Evolutionary conservation across 177 flowering plant species (phyloP), one percentile per base, ranked within the genome.

Genomic region (Vitis hybrid): DNA sequence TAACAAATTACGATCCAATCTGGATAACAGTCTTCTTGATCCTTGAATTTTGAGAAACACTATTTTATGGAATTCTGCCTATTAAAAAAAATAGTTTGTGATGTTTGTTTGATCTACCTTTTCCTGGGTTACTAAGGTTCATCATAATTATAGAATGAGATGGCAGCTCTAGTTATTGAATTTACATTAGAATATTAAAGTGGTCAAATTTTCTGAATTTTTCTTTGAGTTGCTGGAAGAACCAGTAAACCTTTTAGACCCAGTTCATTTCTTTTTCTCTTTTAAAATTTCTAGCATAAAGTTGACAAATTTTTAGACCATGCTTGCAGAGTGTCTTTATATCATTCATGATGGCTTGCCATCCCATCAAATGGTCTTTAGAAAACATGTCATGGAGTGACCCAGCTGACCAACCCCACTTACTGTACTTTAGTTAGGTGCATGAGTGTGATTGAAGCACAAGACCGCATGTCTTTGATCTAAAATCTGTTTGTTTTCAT

Each of bases 401-500:
- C 49, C 52, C 14, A 39, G 20, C 72, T 52, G 31, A 57, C 26
- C 60, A 55, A 26, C 55, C 68, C 68, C 48, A 63, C 68, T 16
- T 62, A 19, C 52, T 52, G 29, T 16, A 70, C 68, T 39, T 56
- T 53, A 55, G 45, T 29, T 50, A 70, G 14, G 73, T 60, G 20
- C n/a, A 20, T 60, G 57, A 71, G 58, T 63, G 50, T 22, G 57
- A n/a, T 49, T n/a, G 58, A 50, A 26, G 63, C 61, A 55, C 49
- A 63, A 57, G 48, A 57, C 26, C 60, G 16, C 60, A 18, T 45
- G 10, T 63, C 50, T 63, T 68, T 18, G 18, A 26, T 49, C 57
- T 16, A 48, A 54, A 56, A 65, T 68, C 34, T 67, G 51, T 68
- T 61, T 55, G 62, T 61, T 67, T 55, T 63, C 59, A 16, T 63